Percentiles rank a stretch among this genome's conserved stretches.
Conservation (phyloP, 768 basidiomycete species). For the Mycena albidolilacea region DNA sequence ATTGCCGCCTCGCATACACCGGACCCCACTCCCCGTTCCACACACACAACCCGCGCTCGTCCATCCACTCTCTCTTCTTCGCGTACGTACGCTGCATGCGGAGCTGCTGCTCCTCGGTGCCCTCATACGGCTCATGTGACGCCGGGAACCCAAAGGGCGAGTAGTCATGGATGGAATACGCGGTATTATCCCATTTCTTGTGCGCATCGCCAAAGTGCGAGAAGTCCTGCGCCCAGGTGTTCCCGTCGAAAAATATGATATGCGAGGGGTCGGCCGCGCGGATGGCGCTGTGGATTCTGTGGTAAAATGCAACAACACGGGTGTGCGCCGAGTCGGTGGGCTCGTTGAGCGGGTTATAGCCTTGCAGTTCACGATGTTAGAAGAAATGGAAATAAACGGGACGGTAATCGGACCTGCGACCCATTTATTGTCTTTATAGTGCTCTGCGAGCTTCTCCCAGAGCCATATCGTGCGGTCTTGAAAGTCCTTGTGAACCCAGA, state of each 20-base stretch:
- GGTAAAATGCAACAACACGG: slow-evolving; percentile 77
- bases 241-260: slow-evolving; percentile 86
- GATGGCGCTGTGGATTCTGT: slow-evolving; percentile 77
- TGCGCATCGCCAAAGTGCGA: slow-evolving; percentile 79
- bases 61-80: slow-evolving; percentile 86
- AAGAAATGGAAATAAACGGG: too few relatives aligned
- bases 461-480: slow-evolving; percentile 85
- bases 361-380: background rate
- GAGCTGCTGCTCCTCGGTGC: slow-evolving; percentile 65
- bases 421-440: slow-evolving; percentile 86
- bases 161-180: slow-evolving; percentile 86
- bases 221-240: slow-evolving; percentile 87
- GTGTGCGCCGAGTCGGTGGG: slow-evolving; percentile 79
- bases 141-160: slow-evolving; percentile 79
- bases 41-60: slow-evolving; percentile 72
- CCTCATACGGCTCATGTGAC: slow-evolving; percentile 67
- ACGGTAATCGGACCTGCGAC: slow-evolving; percentile 63
- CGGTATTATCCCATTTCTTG: slow-evolving; percentile 77
- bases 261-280: slow-evolving; percentile 79
- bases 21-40: slow-evolving; percentile 92
- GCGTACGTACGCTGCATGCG: slow-evolving; percentile 72
- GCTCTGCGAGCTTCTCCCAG: slow-evolving; percentile 82
- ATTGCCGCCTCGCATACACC: slow-evolving; percentile 78
- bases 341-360: slow-evolving; percentile 91
- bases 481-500: slow-evolving; percentile 90